These are phyloP conservation scores for Elaeis oleifera DNA, from an alignment of 202 grass and related monocot species.

Conservation along the genomic window DNA sequence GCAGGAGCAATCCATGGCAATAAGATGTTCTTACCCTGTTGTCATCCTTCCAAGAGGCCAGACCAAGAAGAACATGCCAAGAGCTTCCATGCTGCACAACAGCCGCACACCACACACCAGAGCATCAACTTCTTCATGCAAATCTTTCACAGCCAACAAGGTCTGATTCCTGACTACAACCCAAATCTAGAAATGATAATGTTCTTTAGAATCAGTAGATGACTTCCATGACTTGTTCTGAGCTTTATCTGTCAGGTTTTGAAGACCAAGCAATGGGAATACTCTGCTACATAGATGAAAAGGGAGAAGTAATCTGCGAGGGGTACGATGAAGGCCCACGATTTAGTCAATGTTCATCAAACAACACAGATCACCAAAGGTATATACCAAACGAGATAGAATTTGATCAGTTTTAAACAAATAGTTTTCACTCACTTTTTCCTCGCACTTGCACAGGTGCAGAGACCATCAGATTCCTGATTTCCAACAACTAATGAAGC, in stretches of 20 bases:
- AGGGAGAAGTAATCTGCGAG: conserved; percentile 76
- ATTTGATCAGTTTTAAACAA: background rate
- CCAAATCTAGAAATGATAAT: background rate
- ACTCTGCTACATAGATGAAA: conserved; percentile 71
- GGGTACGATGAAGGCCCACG: conserved; percentile 78
- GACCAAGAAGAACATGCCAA: background rate
- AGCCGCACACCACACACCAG: background rate
- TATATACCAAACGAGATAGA: background rate
- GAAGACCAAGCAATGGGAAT: conserved; percentile 74
- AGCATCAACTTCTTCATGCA: background rate
- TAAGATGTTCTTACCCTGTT: background rate
- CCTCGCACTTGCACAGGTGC: conserved; percentile 9
- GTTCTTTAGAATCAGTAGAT: background rate
- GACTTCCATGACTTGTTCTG: background rate
- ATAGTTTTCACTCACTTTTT: background rate
- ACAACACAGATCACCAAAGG: conserved; percentile 47
- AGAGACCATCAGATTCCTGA: conserved; percentile 33
- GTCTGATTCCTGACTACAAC: background rate
- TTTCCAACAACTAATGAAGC: conserved; percentile 39
- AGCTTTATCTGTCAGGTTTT: conserved; percentile 30
- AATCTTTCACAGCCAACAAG: background rate
- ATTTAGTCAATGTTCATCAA: conserved; percentile 28
- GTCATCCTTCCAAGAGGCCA: background rate
- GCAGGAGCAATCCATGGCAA: no score
- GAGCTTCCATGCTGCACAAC: conserved; percentile 6